These are phyloP conservation scores for Suillus discolor DNA, from an alignment of 768 basidiomycete genomes.

Conservation along the genomic window DNA sequence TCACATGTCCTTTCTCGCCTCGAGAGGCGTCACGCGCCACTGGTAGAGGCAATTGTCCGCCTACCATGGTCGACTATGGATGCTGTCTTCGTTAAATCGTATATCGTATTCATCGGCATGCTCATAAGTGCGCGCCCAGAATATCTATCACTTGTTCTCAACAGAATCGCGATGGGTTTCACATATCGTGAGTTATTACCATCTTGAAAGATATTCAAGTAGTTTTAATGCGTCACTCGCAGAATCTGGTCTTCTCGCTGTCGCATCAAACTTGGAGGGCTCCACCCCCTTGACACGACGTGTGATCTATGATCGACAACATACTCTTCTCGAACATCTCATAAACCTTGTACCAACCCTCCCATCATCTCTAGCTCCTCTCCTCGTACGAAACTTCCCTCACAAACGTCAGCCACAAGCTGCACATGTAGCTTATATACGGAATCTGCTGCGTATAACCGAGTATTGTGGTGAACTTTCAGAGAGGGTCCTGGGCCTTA, in stretches of 20 bases:
- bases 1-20: constrained; percentile 92
- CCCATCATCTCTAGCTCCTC: constrained; percentile 81
- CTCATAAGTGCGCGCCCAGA: constrained; percentile 90
- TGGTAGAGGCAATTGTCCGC: constrained; percentile 84
- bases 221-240: constrained; percentile 13
- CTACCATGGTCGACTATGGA: constrained; percentile 96
- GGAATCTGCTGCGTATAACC: constrained; percentile 81
- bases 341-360: constrained; percentile 90
- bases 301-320: constrained; percentile 83
- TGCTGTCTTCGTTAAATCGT: constrained; percentile 80
- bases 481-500: constrained; percentile 81
- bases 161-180: constrained; percentile 81
- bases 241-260: constrained; percentile 76
- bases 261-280: constrained; percentile 58
- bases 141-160: constrained; percentile 83
- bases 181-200: constrained; percentile 73
- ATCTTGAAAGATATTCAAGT: constrained; percentile 1
- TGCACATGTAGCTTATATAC: constrained; percentile 85
- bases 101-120: constrained; percentile 88
- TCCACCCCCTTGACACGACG: constrained; percentile 80
- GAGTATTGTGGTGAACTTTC: constrained; percentile 87
- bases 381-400: constrained; percentile 85
- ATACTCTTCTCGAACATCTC: constrained; percentile 84
- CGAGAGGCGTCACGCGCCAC: constrained; percentile 73
- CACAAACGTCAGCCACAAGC: constrained; percentile 87